Evolutionary conservation across 2,329 filamentous ascomycete genomes (phyloP).

Genomic region (Cercospora citrullina): DNA sequence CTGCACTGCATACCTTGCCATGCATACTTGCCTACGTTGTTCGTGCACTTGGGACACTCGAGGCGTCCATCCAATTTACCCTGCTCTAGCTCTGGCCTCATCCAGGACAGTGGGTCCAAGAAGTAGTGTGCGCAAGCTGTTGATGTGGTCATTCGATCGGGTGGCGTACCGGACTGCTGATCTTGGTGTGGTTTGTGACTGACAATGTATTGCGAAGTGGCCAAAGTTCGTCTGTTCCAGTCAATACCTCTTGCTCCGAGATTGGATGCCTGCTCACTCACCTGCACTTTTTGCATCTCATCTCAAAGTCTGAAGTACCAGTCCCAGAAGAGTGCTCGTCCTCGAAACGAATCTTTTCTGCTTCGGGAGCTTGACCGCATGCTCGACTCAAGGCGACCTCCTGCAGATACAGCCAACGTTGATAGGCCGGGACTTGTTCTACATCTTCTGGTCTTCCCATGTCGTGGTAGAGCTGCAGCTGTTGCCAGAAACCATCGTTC

Average conservation of each 20-base stretch:
- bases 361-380: slow-evolving; percentile 74
- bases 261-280: slow-evolving; percentile 42
- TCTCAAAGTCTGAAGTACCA: slow-evolving; percentile 54
- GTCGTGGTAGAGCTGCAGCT: slow-evolving; percentile 81
- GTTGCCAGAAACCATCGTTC: slow-evolving; percentile 87
- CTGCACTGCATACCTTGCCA: slow-evolving; percentile 95
- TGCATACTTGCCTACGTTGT: slow-evolving; percentile 86
- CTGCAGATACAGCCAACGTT: slow-evolving; percentile 70
- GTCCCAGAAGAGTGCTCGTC: slow-evolving; percentile 57
- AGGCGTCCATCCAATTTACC: slow-evolving; percentile 81
- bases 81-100: slow-evolving; percentile 80
- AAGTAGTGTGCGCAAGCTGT: slow-evolving; percentile 79
- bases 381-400: slow-evolving; percentile 68
- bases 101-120: slow-evolving; percentile 91
- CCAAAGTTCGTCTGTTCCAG: slow-evolving; percentile 56
- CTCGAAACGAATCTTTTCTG: slow-evolving; percentile 76
- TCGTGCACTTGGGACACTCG: slow-evolving; percentile 79
- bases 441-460: slow-evolving; percentile 77
- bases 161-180: slow-evolving; percentile 14
- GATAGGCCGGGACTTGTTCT: slow-evolving; percentile 72
- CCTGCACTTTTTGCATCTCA: slow-evolving; percentile 91
- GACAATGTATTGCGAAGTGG: slow-evolving; percentile 67
- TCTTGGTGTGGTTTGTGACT: slow-evolving; percentile 53
- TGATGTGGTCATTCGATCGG: slow-evolving; percentile 33
- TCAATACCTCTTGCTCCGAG: slow-evolving; percentile 1